Conservation (phyloP, 148 eudicot genomes). For the Euryodendron excelsum region DNA sequence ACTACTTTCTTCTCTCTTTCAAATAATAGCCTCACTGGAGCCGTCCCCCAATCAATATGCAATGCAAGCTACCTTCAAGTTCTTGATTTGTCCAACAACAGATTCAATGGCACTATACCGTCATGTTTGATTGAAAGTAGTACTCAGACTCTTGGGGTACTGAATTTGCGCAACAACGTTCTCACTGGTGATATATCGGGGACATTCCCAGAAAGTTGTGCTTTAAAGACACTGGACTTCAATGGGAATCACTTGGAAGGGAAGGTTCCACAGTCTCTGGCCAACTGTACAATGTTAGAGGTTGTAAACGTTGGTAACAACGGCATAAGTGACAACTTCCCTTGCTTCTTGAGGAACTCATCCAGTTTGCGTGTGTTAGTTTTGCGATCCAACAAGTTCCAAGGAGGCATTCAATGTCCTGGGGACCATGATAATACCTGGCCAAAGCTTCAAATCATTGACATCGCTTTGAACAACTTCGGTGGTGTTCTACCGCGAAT, state of each 20-base stretch:
- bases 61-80: constrained; percentile 25
- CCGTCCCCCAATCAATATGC: constrained; percentile 39
- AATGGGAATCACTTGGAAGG: constrained; percentile 41
- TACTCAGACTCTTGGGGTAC: constrained; percentile 20
- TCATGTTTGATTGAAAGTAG: constrained; percentile 22
- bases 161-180: constrained; percentile 37
- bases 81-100: constrained; percentile 45
- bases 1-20: constrained; percentile 30
- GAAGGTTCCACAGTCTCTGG: constrained; percentile 33
- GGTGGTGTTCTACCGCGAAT: constrained; percentile 16
- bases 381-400: too few relatives aligned
- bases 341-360: too few relatives aligned
- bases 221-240: constrained; percentile 36
- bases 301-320: constrained; percentile 56
- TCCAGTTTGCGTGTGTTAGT: too few relatives aligned
- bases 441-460: too few relatives aligned
- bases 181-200: constrained; percentile 31
- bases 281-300: constrained; percentile 29
- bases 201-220: constrained; percentile 24
- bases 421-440: too few relatives aligned
- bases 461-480: constrained; percentile 36
- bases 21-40: constrained; percentile 35
- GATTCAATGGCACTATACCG: constrained; percentile 28
- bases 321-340: constrained; percentile 35
- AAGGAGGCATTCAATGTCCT: too few relatives aligned